phyloP scores from a whole-genome alignment of 139 green algal genomes.

The Asterochloris erici region DNA sequence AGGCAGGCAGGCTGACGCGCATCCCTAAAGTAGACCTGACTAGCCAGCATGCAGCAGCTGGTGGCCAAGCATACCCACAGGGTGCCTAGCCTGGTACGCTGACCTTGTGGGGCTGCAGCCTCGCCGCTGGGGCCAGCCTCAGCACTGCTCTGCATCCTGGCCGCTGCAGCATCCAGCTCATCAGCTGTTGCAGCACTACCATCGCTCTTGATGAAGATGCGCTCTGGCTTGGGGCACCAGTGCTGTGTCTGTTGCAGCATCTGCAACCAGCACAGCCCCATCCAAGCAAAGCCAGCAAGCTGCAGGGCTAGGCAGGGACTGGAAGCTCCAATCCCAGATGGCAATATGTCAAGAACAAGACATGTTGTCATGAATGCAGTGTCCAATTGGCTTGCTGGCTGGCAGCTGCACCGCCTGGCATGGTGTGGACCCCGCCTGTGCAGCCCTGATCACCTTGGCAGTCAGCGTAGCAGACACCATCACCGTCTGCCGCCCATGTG shows the following conservation, averaged over 20 bases:
- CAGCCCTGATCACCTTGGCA: conserved; percentile 11
- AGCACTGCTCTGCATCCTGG: conserved; percentile 21
- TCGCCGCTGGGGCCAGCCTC: conserved; percentile 24
- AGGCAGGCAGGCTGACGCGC: too few relatives aligned
- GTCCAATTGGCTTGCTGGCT: too few relatives aligned
- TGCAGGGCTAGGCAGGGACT: background rate
- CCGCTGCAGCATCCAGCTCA: conserved; percentile 3
- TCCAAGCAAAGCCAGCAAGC: background rate
- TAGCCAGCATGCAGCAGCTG: too few relatives aligned
- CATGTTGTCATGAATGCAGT: background rate
- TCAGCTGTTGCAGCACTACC: background rate
- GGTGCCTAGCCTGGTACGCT: conserved; percentile 31
- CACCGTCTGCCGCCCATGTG: conserved; percentile 58
- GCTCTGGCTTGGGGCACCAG: conserved; percentile 56
- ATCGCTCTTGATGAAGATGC: conserved; percentile 29
- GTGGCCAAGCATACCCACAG: too few relatives aligned
- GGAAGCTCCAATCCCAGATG: background rate
- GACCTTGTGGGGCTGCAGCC: conserved; percentile 31
- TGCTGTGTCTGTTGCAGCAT: conserved; percentile 44
- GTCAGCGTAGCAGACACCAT: conserved; percentile 81
- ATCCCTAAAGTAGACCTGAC: too few relatives aligned
- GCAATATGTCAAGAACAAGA: background rate
- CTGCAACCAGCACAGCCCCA: conserved; percentile 8
- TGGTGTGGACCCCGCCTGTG: background rate
- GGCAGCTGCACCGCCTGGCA: background rate